These are phyloP conservation scores for Candida mesenterica DNA, from an alignment of 1,139 yeast genomes.

Conservation along the genomic window DNA sequence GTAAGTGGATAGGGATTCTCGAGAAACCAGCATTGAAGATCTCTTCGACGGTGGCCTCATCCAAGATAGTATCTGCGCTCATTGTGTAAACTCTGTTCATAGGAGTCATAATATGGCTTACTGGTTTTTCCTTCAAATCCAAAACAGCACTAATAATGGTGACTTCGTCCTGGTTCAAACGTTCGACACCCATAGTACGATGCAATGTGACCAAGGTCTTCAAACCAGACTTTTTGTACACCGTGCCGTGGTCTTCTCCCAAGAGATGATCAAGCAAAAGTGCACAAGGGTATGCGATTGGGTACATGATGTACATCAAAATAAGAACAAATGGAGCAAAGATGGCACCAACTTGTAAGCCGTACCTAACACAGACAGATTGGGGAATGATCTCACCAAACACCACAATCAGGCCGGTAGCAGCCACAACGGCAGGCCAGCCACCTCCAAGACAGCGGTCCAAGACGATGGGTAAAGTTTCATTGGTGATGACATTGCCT, in stretches of 20 bases:
- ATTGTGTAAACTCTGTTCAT: constrained; percentile 86
- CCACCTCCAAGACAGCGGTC: constrained; percentile 96
- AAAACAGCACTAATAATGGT: constrained; percentile 92
- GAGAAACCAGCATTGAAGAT: constrained; percentile 94
- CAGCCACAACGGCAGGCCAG: constrained; percentile 92
- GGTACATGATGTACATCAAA: constrained; percentile 88
- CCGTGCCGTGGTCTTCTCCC: constrained; percentile 96
- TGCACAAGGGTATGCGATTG: constrained; percentile 91
- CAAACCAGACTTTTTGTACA: constrained; percentile 88
- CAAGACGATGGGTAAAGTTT: constrained; percentile 88
- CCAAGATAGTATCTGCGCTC: constrained; percentile 79
- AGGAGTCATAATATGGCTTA: constrained; percentile 89
- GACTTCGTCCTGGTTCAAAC: constrained; percentile 92
- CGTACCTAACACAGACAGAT: constrained; percentile 87
- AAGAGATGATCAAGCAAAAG: constrained; percentile 72
- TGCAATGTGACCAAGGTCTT: constrained; percentile 92
- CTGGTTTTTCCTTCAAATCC: constrained; percentile 90
- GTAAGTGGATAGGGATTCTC: constrained; percentile 92
- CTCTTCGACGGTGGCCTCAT: constrained; percentile 82
- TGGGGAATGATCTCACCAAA: constrained; percentile 98
- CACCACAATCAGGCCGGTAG: constrained; percentile 88
- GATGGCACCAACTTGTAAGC: constrained; percentile 85
- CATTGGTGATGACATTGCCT: constrained; percentile 91
- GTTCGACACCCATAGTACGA: constrained; percentile 91
- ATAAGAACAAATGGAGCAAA: constrained; percentile 84